Evolutionary conservation across 768 basidiomycete genomes (phyloP).

Genomic region (Arthromyces matolae): DNA sequence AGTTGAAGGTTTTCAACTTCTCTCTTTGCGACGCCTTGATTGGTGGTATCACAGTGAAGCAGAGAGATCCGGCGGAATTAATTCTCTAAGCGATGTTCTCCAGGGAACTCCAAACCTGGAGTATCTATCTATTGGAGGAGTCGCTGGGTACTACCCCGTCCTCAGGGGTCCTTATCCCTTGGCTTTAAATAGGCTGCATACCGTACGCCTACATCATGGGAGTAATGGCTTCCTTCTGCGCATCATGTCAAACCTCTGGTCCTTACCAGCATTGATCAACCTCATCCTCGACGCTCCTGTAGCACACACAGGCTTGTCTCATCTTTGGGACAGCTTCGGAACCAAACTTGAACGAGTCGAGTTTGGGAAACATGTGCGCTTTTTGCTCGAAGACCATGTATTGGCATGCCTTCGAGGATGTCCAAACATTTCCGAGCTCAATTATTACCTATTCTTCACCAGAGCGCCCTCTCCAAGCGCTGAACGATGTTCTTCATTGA

Average conservation of each 20-base stretch:
- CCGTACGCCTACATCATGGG: conserved; percentile 44
- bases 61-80: conserved; percentile 61
- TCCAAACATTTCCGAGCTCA: conserved; percentile 44
- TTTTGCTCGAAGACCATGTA: conserved; percentile 48
- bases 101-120: conserved; percentile 49
- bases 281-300: conserved; percentile 50
- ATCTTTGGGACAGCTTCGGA: conserved; percentile 49
- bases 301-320: conserved; percentile 33
- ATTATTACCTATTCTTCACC: conserved; percentile 56
- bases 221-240: conserved; percentile 49
- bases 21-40: conserved; percentile 57
- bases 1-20: conserved; percentile 40
- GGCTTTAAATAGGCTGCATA: conserved; percentile 44
- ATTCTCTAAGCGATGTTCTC: conserved; percentile 53
- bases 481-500: conserved; percentile 30
- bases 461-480: conserved; percentile 19
- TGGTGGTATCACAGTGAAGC: conserved; percentile 65
- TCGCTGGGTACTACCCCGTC: conserved; percentile 27
- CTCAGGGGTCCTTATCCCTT: conserved; percentile 24
- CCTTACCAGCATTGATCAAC: conserved; percentile 48
- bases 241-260: conserved; percentile 44
- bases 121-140: conserved; percentile 56
- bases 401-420: conserved; percentile 43
- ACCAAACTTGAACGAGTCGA: conserved; percentile 50
- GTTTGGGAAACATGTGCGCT: conserved; percentile 54